phyloP scores from a whole-genome alignment of 257 asterid species.

The Scutellaria baicalensis region DNA sequence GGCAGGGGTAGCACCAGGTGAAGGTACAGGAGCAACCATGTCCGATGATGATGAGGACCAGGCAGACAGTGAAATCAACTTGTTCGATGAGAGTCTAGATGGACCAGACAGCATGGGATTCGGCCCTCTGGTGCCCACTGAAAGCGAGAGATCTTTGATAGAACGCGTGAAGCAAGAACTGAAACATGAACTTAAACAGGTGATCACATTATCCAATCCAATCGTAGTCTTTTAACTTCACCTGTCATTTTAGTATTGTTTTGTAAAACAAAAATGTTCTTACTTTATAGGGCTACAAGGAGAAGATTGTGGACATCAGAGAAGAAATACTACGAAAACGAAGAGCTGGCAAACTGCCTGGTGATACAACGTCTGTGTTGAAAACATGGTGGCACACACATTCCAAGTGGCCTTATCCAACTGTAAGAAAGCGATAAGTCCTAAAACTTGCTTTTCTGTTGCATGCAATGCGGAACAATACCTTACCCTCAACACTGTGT shows the following conservation, averaged over 20 bases:
- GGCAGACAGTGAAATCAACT: conserved; percentile 65
- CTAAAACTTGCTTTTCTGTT: neutral
- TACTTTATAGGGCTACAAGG: conserved; percentile 44
- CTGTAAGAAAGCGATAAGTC: conserved; percentile 24
- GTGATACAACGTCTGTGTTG: conserved; percentile 68
- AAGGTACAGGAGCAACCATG: conserved; percentile 96
- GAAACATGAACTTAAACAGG: conserved; percentile 92
- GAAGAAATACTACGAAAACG: conserved; percentile 64
- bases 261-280: neutral
- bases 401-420: conserved; percentile 91
- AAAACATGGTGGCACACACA: conserved; percentile 91
- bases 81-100: conserved; percentile 73
- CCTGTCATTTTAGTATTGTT: neutral
- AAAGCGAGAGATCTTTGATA: conserved; percentile 81
- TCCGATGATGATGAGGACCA: conserved; percentile 87
- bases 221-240: neutral
- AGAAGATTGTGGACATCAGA: conserved; percentile 51
- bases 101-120: conserved; percentile 80
- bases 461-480: neutral
- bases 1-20: conserved; percentile 87
- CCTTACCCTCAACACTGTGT: neutral
- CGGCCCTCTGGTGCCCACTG: conserved; percentile 83
- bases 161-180: conserved; percentile 85
- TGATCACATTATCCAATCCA: neutral
- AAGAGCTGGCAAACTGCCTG: conserved; percentile 80